A percentile compares a stretch with the other conserved stretches of the same genome.
phyloP scores from a whole-genome alignment of 345 rosid species.

The Pelargonium nanum region DNA sequence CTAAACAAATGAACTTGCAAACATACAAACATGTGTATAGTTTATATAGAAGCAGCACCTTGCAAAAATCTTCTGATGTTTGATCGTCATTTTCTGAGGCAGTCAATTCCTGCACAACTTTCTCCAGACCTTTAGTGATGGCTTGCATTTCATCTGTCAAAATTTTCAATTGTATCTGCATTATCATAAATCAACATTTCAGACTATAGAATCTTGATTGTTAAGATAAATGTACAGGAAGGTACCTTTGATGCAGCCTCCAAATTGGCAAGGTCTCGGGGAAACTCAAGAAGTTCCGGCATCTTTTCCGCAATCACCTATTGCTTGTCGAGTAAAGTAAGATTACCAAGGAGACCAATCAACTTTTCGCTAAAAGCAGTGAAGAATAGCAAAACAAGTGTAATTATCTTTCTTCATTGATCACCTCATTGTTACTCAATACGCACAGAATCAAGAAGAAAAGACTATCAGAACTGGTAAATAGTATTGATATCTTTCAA shows the following conservation, averaged over 20 bases:
- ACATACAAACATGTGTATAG: neutral
- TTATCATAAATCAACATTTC: constrained; percentile 1
- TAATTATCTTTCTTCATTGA: neutral
- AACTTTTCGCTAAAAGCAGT: neutral
- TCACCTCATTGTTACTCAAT: neutral
- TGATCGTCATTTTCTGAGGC: constrained; percentile 53
- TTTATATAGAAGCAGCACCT: constrained; percentile 25
- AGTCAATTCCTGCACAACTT: constrained; percentile 53
- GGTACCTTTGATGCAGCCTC: constrained; percentile 66
- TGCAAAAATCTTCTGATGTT: constrained; percentile 41
- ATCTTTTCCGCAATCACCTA: constrained; percentile 70
- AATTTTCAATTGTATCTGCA: constrained; percentile 66
- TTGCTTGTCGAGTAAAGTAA: constrained; percentile 8
- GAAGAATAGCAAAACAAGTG: neutral
- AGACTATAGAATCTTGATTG: neutral
- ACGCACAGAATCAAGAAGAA: too few species aligned
- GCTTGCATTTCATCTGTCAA: constrained; percentile 94
- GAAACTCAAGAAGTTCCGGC: constrained; percentile 60
- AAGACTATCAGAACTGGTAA: too few species aligned
- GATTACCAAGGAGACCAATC: neutral
- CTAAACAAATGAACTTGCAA: neutral
- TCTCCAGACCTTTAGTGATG: constrained; percentile 74
- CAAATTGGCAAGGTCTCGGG: constrained; percentile 55
- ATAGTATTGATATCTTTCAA: too few species aligned
- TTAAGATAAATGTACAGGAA: neutral